Evolutionary conservation across 768 basidiomycete species (phyloP).

Genomic region (Rhodosporidiobolus odoratus): DNA sequence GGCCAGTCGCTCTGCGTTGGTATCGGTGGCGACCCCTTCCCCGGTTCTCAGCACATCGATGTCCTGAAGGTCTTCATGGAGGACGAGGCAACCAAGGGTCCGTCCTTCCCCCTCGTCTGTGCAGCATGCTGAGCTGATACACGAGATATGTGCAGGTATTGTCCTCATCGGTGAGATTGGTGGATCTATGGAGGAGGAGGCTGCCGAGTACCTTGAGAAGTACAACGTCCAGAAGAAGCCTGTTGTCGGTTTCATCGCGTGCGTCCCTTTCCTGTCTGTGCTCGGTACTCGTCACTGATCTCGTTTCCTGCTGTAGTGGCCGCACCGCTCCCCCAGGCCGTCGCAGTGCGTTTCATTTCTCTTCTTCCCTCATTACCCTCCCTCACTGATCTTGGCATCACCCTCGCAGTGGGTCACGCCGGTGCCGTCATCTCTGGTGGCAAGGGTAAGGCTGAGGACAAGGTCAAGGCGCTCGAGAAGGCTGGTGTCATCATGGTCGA

Average conservation of each 20-base stretch:
- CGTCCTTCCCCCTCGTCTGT: conserved; percentile 22
- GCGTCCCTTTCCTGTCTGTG: background rate
- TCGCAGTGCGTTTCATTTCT: conserved; percentile 59
- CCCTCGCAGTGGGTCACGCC: conserved; percentile 59
- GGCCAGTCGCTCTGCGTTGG: conserved; percentile 95
- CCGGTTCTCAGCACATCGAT: conserved; percentile 90
- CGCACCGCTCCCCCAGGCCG: conserved; percentile 95
- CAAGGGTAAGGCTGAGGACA: conserved; percentile 88
- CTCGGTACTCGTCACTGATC: background rate
- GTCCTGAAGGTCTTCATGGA: conserved; percentile 93
- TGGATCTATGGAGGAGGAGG: conserved; percentile 96
- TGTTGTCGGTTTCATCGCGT: conserved; percentile 92
- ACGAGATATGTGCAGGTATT: conserved; percentile 57
- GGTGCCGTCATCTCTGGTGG: conserved; percentile 98
- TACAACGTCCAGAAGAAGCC: conserved; percentile 96
- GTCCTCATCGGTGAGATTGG: conserved; percentile 99
- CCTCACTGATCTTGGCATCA: background rate
- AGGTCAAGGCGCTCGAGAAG: conserved; percentile 70
- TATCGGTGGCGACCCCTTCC: conserved; percentile 96
- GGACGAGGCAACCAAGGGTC: conserved; percentile 87
- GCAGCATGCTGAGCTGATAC: background rate
- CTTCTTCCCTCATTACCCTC: background rate
- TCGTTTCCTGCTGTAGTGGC: conserved; percentile 49
- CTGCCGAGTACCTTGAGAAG: conserved; percentile 87
- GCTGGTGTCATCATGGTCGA: conserved; percentile 91